Conservation (phyloP, 768 basidiomycete genomes). For the Sarcodon aspratus region DNA sequence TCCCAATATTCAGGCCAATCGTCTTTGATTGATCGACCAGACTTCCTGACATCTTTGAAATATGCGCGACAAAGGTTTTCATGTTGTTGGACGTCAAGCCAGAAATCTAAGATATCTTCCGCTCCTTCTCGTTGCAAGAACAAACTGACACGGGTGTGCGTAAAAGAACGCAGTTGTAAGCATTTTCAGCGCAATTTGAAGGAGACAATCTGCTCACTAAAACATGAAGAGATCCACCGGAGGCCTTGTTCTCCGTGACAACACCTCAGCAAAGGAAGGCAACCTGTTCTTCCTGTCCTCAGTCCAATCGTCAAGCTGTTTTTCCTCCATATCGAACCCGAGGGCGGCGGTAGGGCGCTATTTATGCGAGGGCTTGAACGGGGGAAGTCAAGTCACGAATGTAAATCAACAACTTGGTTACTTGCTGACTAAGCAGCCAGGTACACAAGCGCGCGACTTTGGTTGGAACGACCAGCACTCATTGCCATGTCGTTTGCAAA, state of each 20-base stretch:
- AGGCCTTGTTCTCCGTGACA: conserved; percentile 81
- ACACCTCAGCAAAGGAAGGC: conserved; percentile 84
- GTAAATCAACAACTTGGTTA: background rate
- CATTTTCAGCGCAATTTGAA: conserved; percentile 2
- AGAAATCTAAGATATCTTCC: conserved; percentile 96
- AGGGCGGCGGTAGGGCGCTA: background rate
- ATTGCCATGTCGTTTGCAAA: conserved; percentile 35
- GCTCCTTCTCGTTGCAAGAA: conserved; percentile 93
- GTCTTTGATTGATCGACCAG: conserved; percentile 83
- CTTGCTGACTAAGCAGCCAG: background rate
- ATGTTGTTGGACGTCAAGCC: conserved; percentile 98
- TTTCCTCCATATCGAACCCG: conserved; percentile 17
- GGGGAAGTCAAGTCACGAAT: background rate
- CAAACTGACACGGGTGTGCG: conserved; percentile 37
- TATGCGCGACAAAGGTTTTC: conserved; percentile 98
- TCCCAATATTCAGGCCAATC: conserved; percentile 99
- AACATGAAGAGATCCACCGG: conserved; percentile 99
- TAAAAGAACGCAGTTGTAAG: background rate
- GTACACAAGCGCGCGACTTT: background rate
- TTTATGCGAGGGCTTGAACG: no score
- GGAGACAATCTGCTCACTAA: conserved; percentile 54
- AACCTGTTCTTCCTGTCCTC: conserved; percentile 62
- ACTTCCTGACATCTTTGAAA: conserved; percentile 97
- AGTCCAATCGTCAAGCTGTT: conserved; percentile 55
- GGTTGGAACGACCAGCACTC: background rate